A percentile compares a stretch with the other conserved stretches of the same genome.
phyloP scores from a whole-genome alignment of 1,139 yeast genomes.

The Wickerhamomyces sp. region DNA sequence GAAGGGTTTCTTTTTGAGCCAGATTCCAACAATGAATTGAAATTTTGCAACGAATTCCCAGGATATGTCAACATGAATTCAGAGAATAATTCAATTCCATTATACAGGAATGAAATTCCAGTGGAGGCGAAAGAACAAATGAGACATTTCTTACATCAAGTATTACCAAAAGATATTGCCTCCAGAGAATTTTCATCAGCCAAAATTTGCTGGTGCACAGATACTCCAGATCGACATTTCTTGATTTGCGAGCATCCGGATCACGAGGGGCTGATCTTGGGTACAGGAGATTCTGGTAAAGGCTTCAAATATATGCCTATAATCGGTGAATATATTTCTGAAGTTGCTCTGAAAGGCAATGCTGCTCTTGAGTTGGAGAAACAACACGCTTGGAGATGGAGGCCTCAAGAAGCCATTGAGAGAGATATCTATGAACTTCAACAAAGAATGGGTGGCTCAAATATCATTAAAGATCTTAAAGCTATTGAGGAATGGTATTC shows the following conservation, averaged over 20 bases:
- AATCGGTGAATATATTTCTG: conserved; percentile 33
- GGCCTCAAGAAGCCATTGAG: conserved; percentile 13
- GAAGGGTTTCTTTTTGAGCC: conserved; percentile 42
- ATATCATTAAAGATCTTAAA: conserved; percentile 26
- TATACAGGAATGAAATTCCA: conserved; percentile 27
- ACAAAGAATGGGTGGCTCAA: conserved; percentile 27
- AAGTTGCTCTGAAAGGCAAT: conserved; percentile 16
- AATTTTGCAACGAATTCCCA: conserved; percentile 34
- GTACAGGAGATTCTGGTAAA: conserved; percentile 42
- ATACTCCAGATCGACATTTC: conserved; percentile 37
- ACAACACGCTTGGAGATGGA: conserved; percentile 20
- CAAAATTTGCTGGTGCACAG: conserved; percentile 44
- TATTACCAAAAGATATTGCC: conserved; percentile 35
- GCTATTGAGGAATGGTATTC: conserved; percentile 25
- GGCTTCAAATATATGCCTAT: conserved; percentile 37
- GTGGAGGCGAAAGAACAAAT: conserved; percentile 23
- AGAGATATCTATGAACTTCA: conserved; percentile 21
- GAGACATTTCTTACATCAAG: conserved; percentile 25
- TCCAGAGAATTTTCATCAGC: conserved; percentile 29
- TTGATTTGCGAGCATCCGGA: conserved; percentile 37
- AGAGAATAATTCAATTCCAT: conserved; percentile 20
- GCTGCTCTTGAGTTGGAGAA: conserved; percentile 11
- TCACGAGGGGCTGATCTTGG: conserved; percentile 26
- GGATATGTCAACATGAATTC: conserved; percentile 26
- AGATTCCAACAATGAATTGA: conserved; percentile 33